Percentiles rank a stretch among this genome's conserved stretches.
Conservation (phyloP, 495 filamentous ascomycete species). For the Sordaria brevicollis region DNA sequence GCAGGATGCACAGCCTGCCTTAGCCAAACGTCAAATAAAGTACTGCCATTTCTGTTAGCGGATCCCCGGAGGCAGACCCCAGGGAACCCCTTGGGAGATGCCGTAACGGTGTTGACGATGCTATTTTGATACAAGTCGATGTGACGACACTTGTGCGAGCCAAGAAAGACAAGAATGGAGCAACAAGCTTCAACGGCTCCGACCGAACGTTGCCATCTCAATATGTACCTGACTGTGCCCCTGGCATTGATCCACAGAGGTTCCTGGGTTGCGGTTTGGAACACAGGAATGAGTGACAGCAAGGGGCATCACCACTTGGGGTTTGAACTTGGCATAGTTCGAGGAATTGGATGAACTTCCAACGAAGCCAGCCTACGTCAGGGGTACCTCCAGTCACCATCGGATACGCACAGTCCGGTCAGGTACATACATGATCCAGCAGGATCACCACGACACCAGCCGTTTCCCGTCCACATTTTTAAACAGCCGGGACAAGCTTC, state of each 20-base stretch:
- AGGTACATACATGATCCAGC: neutral
- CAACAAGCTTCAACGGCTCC: neutral
- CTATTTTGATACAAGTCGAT: neutral
- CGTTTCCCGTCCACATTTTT: neutral
- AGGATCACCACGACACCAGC: neutral
- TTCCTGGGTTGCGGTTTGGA: too few relatives aligned
- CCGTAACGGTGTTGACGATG: too few relatives aligned
- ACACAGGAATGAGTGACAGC: neutral
- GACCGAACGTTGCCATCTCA: neutral
- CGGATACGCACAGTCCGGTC: neutral
- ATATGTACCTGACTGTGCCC: neutral
- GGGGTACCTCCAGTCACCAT: neutral
- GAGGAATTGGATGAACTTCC: too few relatives aligned
- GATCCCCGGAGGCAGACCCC: too few relatives aligned
- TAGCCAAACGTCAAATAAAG: neutral
- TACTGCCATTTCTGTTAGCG: neutral
- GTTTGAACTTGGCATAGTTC: neutral
- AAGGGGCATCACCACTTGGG: neutral
- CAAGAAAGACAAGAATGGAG: neutral
- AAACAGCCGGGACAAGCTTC: too few relatives aligned
- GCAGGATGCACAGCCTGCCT: neutral
- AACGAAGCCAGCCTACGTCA: neutral
- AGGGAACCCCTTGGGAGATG: too few relatives aligned
- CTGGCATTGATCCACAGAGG: neutral
- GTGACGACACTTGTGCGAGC: neutral